These are phyloP conservation scores for Dactylellina leptospora DNA, from an alignment of 2,329 filamentous ascomycete genomes.

Conservation along the genomic window DNA sequence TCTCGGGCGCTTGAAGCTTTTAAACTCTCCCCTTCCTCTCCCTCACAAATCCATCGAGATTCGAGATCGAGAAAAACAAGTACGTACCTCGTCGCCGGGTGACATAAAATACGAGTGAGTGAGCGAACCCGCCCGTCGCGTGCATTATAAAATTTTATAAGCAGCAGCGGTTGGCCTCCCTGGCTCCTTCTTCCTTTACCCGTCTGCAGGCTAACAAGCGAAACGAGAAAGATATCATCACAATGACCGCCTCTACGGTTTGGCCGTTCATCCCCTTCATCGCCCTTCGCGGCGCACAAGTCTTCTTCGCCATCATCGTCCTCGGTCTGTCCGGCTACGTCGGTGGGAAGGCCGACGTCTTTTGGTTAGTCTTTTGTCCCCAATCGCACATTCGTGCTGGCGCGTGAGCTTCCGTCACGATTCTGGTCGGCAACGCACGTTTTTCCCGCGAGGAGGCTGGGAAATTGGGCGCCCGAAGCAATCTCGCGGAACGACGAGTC, in stretches of 20 bases:
- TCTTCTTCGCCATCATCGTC: slow-evolving; percentile 57
- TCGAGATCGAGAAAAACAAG: not conserved
- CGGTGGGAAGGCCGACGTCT: slow-evolving; percentile 2
- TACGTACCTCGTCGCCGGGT: too few relatives aligned
- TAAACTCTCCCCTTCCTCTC: not conserved
- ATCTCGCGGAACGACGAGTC: not conserved
- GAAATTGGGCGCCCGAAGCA: not conserved
- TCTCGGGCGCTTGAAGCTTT: not conserved
- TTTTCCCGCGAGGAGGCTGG: not conserved
- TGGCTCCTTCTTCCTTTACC: slow-evolving; percentile 6
- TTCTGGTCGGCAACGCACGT: too few relatives aligned
- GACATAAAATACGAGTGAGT: not conserved
- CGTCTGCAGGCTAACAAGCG: slow-evolving; percentile 10
- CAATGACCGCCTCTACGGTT: slow-evolving; percentile 14
- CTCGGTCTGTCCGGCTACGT: slow-evolving; percentile 57
- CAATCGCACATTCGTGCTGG: too few relatives aligned
- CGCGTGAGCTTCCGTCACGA: too few relatives aligned
- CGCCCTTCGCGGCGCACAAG: slow-evolving; percentile 57
- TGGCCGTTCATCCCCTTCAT: slow-evolving; percentile 54
- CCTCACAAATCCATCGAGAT: not conserved
- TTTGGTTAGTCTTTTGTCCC: slow-evolving; percentile 27
- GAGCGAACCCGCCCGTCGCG: slow-evolving; percentile 2
- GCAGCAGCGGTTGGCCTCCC: not conserved
- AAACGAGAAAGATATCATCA: not conserved
- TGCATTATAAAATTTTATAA: slow-evolving; percentile 1